A percentile compares a stretch with the other conserved stretches of the same genome.
phyloP scores from a whole-genome alignment of 768 basidiomycete genomes.

The Auriculariales sp. region DNA sequence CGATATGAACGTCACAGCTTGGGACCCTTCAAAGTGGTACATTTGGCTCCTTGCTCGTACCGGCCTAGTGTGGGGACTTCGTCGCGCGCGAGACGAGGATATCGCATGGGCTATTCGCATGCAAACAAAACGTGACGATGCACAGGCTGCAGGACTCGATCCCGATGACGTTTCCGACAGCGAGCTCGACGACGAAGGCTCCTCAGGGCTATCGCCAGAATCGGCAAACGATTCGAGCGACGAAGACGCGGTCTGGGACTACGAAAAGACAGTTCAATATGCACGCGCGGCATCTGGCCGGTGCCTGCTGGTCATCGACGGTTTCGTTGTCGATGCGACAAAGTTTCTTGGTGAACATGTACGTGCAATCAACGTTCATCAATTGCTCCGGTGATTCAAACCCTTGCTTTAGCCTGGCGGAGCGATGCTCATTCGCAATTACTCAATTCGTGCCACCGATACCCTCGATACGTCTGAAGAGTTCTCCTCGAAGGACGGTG shows the following conservation, averaged over 20 bases:
- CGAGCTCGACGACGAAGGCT: background rate
- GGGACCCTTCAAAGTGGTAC: conserved; percentile 77
- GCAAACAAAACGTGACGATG: conserved; percentile 22
- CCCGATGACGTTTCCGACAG: background rate
- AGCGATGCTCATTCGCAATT: conserved; percentile 33
- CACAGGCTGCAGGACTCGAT: conserved; percentile 16
- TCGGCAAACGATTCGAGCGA: conserved; percentile 7
- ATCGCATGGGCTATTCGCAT: conserved; percentile 30
- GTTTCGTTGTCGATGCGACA: conserved; percentile 46
- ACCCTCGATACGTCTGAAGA: conserved; percentile 8
- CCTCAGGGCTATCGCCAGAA: background rate
- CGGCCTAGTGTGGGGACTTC: conserved; percentile 32
- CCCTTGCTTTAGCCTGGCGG: conserved; percentile 42
- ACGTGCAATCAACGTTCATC: conserved; percentile 15
- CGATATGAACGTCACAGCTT: conserved; percentile 42
- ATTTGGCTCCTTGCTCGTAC: conserved; percentile 37
- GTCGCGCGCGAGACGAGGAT: conserved; percentile 34
- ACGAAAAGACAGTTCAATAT: conserved; percentile 20
- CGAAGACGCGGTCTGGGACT: conserved; percentile 22
- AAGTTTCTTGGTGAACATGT: conserved; percentile 54
- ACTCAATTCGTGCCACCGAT: conserved; percentile 21
- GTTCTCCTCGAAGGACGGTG: background rate
- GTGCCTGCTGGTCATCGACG: conserved; percentile 44
- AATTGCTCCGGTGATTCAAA: background rate
- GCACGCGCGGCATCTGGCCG: conserved; percentile 17